Evolutionary conservation across 2,329 filamentous ascomycete genomes (phyloP).

Genomic region (Moelleriella libera): DNA sequence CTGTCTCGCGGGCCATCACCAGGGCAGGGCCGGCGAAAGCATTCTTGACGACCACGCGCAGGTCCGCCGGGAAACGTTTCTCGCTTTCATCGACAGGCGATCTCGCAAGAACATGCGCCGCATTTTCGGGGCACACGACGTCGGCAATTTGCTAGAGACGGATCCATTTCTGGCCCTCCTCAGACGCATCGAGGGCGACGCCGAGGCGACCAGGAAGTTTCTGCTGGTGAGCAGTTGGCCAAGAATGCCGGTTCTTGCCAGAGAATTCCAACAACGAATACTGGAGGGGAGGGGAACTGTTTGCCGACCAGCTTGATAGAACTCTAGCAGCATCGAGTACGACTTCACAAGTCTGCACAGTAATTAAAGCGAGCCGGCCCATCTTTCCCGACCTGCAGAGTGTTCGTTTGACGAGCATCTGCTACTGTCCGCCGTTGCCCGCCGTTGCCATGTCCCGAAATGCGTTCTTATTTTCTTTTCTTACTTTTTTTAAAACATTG

Average conservation of each 20-base stretch:
- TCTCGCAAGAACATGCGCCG: slow-evolving; percentile 5
- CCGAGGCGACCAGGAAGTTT: slow-evolving; percentile 3
- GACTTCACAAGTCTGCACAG: slow-evolving; percentile 5
- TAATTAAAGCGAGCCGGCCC: not conserved
- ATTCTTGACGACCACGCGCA: slow-evolving; percentile 26
- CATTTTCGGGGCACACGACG: not conserved
- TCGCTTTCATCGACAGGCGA: slow-evolving; percentile 4
- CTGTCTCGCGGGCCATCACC: slow-evolving; percentile 26
- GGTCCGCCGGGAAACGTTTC: slow-evolving; percentile 21
- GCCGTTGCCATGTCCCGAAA: not conserved
- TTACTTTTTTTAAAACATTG: too few species aligned
- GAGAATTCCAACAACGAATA: not conserved
- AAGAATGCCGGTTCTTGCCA: not conserved
- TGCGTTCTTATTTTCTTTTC: too few species aligned
- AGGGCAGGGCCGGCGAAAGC: slow-evolving; percentile 18
- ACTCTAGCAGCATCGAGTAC: slow-evolving; percentile 5
- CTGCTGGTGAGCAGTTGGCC: slow-evolving; percentile 1
- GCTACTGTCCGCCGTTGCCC: not conserved
- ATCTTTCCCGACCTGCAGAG: not conserved
- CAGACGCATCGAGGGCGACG: slow-evolving; percentile 3
- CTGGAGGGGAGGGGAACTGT: not conserved
- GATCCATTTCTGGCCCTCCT: slow-evolving; percentile 4
- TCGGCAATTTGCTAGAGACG: slow-evolving; percentile 1
- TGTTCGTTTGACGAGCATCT: not conserved
- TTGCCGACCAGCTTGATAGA: not conserved